phyloP scores from a whole-genome alignment of 2,329 filamentous ascomycete species.

The Neonectria magnoliae region DNA sequence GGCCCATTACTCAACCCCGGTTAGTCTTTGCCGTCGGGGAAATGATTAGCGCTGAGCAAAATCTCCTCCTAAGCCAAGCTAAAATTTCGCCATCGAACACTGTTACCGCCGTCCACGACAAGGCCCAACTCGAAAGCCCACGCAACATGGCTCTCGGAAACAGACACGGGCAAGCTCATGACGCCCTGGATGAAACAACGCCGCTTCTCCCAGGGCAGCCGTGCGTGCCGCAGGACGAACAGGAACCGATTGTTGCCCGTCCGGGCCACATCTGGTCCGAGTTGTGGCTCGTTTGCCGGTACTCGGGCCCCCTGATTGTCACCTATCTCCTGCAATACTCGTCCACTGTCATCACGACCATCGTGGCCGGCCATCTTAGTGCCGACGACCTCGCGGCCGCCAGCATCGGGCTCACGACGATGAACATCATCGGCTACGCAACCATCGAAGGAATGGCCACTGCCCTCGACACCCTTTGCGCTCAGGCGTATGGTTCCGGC shows the following conservation, averaged over 20 bases:
- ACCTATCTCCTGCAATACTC: slow-evolving; percentile 66
- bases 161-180: neutral
- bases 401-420: slow-evolving; percentile 61
- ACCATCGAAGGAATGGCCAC: slow-evolving; percentile 46
- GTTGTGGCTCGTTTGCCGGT: slow-evolving; percentile 31
- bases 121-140: neutral
- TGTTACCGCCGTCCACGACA: neutral
- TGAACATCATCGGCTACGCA: slow-evolving; percentile 63
- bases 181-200: slow-evolving; percentile 15
- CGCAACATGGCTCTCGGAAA: neutral
- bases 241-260: neutral
- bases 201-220: slow-evolving; percentile 21
- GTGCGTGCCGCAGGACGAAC: neutral
- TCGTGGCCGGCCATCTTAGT: slow-evolving; percentile 63
- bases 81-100: neutral
- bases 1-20: neutral
- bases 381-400: slow-evolving; percentile 63
- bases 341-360: slow-evolving; percentile 61
- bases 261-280: slow-evolving; percentile 27
- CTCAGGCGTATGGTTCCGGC: slow-evolving; percentile 48
- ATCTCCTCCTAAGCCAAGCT: neutral
- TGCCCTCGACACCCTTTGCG: slow-evolving; percentile 40
- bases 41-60: neutral
- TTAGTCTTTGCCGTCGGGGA: neutral
- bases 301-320: slow-evolving; percentile 58